Conservation (phyloP, 495 filamentous ascomycete genomes). For the Annulohypoxylon stygium region DNA sequence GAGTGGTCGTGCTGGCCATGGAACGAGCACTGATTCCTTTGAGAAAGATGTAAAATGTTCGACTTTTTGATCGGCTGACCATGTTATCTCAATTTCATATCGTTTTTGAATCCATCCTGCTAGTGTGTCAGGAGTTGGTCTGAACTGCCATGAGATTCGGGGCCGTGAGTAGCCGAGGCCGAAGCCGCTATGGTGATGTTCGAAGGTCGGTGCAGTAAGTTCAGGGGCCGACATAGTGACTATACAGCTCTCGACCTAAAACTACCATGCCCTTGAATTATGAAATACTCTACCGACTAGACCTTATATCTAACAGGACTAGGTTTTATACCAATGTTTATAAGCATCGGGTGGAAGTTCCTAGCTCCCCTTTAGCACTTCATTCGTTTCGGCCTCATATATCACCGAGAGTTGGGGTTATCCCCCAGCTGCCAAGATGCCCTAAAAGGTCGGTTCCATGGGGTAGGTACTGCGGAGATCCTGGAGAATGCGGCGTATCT, state of each 20-base stretch:
- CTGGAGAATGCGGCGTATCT: neutral
- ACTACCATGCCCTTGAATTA: neutral
- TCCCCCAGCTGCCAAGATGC: neutral
- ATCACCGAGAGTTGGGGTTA: neutral
- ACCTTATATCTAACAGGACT: neutral
- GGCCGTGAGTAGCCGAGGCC: neutral
- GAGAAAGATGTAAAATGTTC: neutral
- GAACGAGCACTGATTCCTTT: neutral
- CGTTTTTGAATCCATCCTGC: neutral
- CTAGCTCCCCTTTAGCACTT: neutral
- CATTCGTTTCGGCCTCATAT: neutral
- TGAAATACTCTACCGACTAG: neutral
- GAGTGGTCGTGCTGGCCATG: neutral
- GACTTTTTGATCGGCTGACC: slow-evolving; percentile 2
- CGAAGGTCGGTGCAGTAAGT: neutral
- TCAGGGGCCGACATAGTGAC: neutral
- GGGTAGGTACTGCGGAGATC: neutral
- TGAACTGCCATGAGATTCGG: slow-evolving; percentile 1
- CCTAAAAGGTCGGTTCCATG: neutral
- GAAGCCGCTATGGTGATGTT: neutral
- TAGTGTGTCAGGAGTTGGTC: neutral
- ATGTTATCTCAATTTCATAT: neutral
- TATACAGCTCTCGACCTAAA: neutral
- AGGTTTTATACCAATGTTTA: neutral
- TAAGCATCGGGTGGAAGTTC: neutral